Percentiles rank a stretch among this genome's conserved stretches.
Conservation (phyloP, 2,329 filamentous ascomycete species). For the Aspergillus pseudoglaucus region DNA sequence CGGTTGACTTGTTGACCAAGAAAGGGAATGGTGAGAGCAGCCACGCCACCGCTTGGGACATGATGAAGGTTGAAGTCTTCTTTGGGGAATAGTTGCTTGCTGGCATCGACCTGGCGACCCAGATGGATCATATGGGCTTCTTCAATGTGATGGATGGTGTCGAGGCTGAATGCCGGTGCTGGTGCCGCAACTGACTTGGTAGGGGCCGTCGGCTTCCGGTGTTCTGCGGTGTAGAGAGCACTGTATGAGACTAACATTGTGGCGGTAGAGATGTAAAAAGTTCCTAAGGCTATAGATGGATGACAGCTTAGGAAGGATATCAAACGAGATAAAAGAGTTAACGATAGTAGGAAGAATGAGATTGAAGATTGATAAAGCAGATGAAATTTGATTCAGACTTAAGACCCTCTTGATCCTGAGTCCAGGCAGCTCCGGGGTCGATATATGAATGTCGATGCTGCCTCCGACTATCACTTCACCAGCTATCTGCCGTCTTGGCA, state of each 20-base stretch:
- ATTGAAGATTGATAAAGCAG: not conserved
- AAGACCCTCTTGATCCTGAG: too few relatives aligned
- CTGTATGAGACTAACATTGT: slow-evolving; percentile 5
- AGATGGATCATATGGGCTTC: slow-evolving; percentile 9
- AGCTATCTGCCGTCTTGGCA: not conserved
- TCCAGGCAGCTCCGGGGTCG: too few relatives aligned
- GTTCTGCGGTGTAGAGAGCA: slow-evolving; percentile 1
- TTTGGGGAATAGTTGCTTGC: slow-evolving; percentile 7
- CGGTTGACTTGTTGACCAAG: slow-evolving; percentile 11
- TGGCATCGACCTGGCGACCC: slow-evolving; percentile 7
- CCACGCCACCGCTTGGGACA: slow-evolving; percentile 4
- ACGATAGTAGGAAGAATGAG: not conserved
- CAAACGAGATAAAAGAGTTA: not conserved
- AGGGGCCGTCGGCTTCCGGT: slow-evolving; percentile 1
- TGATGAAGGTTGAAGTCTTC: slow-evolving; percentile 6
- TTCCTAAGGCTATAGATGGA: too few relatives aligned
- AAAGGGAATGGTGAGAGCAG: slow-evolving; percentile 8
- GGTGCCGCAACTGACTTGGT: slow-evolving; percentile 1
- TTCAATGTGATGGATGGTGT: slow-evolving; percentile 8
- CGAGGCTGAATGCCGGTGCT: slow-evolving; percentile 2
- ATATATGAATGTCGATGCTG: not conserved
- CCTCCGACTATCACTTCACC: too few relatives aligned
- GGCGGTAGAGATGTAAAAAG: slow-evolving; percentile 8
- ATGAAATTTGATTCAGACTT: not conserved
- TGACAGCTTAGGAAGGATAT: not conserved